Evolutionary conservation across 2,329 filamentous ascomycete genomes (phyloP), one percentile per base, ranked within the genome.

Genomic region (Aureobasidium sp.): DNA sequence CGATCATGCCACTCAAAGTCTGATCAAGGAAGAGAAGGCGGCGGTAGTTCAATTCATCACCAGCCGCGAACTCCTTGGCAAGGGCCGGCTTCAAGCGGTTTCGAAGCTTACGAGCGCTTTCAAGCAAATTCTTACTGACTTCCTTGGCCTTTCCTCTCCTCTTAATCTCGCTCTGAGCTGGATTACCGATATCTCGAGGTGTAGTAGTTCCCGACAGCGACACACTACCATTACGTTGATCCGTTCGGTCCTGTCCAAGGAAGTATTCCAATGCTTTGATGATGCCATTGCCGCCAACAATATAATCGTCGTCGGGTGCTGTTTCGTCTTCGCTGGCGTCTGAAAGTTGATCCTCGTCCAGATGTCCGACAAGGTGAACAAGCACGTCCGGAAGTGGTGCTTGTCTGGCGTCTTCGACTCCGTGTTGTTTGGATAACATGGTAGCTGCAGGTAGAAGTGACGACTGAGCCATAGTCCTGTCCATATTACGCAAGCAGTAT

Each of bases 251-350:
- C 71, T 96, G 95, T 68, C 91, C 87, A 55, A 99, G 79, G 70
- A 92, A 96, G 69, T 95, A 95, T 60, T 90, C 87, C 50, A 99
- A 80, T 5, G 94, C 94, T 76, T 96, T 97, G 53, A 96, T 93
- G 1, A 99, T 91, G 29, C 93, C 94, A 0, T 91, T 96, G 17
- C 93, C 93, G 23, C 93, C 92, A 69, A 97, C 94, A 48, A 97
- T 91, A 74, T 97, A 97, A 73, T 97, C 91, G 63, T 96, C 89
- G 67, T 96, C 91, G 0, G 91, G 89, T 7, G 91, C 88, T 12
- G 86, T 80, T 2, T 87, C 85, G 47, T 85, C 80, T 26, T 87
- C 83, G 50, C 87, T 85, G 26, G 84, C 74, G 26, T 37, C 23
- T 52, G 76, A 78, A 15, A 75, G 72, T 10, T 81, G 66, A 68